Percentiles rank a stretch among this genome's conserved stretches.
phyloP scores from a whole-genome alignment of 2,329 filamentous ascomycete species.

The Pseudogymnoascus sp. region DNA sequence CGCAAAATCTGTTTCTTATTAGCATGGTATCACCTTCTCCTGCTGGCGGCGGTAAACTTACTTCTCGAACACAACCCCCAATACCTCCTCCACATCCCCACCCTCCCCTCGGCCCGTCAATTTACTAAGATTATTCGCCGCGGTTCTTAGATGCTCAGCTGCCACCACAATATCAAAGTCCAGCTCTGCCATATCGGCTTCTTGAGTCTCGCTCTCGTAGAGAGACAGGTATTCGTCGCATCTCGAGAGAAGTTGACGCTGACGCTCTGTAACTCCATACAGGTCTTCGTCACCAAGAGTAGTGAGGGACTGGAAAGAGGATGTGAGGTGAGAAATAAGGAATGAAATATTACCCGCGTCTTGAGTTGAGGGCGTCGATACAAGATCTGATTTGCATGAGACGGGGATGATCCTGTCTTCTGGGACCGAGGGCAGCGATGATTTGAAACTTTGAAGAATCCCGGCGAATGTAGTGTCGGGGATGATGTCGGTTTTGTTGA shows the following conservation, averaged over 20 bases:
- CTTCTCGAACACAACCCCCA: slow-evolving; percentile 98
- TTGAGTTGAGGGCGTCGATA: slow-evolving; percentile 9
- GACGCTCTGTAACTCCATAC: slow-evolving; percentile 82
- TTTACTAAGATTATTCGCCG: slow-evolving; percentile 69
- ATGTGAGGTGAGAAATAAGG: slow-evolving; percentile 61
- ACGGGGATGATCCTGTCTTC: slow-evolving; percentile 38
- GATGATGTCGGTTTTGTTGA: slow-evolving; percentile 56
- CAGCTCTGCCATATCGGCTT: slow-evolving; percentile 24
- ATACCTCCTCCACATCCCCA: slow-evolving; percentile 88
- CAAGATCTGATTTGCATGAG: slow-evolving; percentile 52
- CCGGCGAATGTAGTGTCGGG: slow-evolving; percentile 28
- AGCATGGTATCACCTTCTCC: background rate
- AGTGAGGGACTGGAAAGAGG: slow-evolving; percentile 64
- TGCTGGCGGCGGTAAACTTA: slow-evolving; percentile 29
- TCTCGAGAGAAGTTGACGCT: slow-evolving; percentile 69
- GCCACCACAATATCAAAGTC: slow-evolving; percentile 81
- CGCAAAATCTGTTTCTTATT: background rate
- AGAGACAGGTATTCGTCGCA: slow-evolving; percentile 65
- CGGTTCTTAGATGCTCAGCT: slow-evolving; percentile 78
- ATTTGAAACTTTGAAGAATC: slow-evolving; percentile 37
- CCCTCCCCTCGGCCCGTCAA: slow-evolving; percentile 82
- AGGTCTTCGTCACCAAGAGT: slow-evolving; percentile 71
- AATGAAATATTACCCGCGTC: slow-evolving; percentile 60
- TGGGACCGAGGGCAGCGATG: slow-evolving; percentile 29
- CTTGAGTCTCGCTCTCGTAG: slow-evolving; percentile 57